Conservation (phyloP, 352 stramenopile species). For the Phytophthora vignae region DNA sequence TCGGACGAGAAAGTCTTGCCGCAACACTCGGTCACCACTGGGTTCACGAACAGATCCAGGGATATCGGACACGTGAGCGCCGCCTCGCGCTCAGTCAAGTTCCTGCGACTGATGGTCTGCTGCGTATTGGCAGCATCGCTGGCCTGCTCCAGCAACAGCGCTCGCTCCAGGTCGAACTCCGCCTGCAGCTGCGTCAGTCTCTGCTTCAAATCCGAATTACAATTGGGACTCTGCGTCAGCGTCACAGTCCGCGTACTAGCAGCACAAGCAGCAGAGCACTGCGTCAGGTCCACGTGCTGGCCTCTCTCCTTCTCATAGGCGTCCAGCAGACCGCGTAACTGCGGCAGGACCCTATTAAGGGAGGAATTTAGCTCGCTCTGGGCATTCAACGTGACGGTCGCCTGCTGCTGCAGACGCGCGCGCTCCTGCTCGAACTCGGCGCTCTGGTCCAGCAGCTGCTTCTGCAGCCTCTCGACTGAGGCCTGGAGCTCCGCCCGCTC, state of each 20-base stretch:
- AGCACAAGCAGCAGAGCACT: background rate
- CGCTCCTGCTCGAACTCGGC: slow-evolving; percentile 3
- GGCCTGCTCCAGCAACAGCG: slow-evolving; percentile 5
- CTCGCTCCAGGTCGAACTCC: background rate
- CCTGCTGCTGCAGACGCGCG: background rate
- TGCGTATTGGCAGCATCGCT: background rate
- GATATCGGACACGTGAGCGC: slow-evolving; percentile 23
- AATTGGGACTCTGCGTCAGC: no score
- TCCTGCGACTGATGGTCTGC: background rate
- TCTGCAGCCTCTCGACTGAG: background rate
- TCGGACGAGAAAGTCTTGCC: slow-evolving; percentile 23
- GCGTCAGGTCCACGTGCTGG: background rate
- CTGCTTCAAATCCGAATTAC: background rate
- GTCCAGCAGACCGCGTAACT: background rate
- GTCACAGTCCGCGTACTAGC: background rate
- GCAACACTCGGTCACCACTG: slow-evolving; percentile 24
- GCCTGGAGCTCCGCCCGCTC: background rate
- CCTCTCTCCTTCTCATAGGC: background rate
- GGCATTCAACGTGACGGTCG: background rate
- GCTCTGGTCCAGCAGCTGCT: background rate
- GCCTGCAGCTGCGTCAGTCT: background rate
- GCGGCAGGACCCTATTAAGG: background rate
- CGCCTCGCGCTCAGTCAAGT: slow-evolving; percentile 15
- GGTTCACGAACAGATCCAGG: slow-evolving; percentile 18
- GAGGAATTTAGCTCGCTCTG: background rate